Evolutionary conservation across 1,284 basidiomycete genomes (phyloP), one percentile per base, ranked within the genome.

Genomic region (Heterobasidion occidentale): DNA sequence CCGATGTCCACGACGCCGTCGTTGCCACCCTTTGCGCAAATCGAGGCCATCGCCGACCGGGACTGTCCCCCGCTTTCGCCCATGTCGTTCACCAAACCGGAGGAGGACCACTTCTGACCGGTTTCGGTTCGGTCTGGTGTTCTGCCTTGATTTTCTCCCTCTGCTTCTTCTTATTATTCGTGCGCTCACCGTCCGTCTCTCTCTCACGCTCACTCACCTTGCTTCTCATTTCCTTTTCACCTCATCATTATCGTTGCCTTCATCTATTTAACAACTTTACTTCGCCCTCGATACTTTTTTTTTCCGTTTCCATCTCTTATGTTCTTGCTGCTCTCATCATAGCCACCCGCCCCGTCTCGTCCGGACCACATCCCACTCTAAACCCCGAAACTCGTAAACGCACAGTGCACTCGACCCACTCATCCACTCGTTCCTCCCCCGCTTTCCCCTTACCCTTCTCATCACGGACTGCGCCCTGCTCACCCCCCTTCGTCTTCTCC

Each of bases 31-130:
- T 91, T 89, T 65, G 81, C 88, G 36, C 80, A 88, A 58, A 74
- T 91, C 58, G 87, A 88, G 65, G 89, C 89, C 49, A 84, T 92
- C 50, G 91, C 91, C 48, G 90, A 88, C 59, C 81, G 84, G 58
- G 79, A 80, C 58, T 81, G 81, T 59, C 79, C 82, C 47, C 83
- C 46, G 27, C 71, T 84, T 51, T 87, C 86, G 53, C 84, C 86
- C 19, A 86, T 88, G 82, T 80, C 84, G 47, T 84, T 88, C 64
- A 79, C 79, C 62, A 74, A 75, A 52, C 79, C 82, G 56, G 74
- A 76, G 65, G 73, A 74, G 56, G 69, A 64, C 59, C 63, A 65
- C 58, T 68, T 64, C 61, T 65, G 60, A 54, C 49, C 56, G n/a
- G 56, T 58, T 58, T 58, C 58, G 56, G 35, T 50, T 12, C 48